Evolutionary conservation across 441 rosid species (phyloP), one percentile per base, ranked within the genome.

Genomic region (Populus hybrid): DNA sequence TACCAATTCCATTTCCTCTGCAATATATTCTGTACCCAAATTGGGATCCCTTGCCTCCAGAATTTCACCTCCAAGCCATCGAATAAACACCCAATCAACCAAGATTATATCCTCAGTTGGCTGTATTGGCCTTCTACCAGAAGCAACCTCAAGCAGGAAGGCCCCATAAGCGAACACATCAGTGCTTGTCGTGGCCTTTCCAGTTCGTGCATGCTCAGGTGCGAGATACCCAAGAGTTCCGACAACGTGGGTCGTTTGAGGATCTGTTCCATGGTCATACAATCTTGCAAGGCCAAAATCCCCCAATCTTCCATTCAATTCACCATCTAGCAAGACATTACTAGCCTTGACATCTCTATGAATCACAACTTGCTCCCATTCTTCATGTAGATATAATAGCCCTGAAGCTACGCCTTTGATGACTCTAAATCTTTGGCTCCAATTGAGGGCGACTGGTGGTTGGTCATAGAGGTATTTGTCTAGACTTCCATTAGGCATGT

Each of bases 181-280:
- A 0, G 79, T 81, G 70, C 85, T 83, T 18, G 82, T 74, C 10
- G 87, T 85, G 75, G 90, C 86, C 86, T 82, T 88, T 0, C 91
- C 88, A 0, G 81, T 83, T 75, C 86, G 76, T 10, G 81, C 42
- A 38, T 81, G 84, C 30, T 89, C 90, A 0, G 91, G 90, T 3
- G 91, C 91, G n/a, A 87, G 82, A 69, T 89, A 89, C 10, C 89
- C 91, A 3, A 86, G 64, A 3, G 90, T 87, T 6, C 90, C 89
- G 0, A 78, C 90, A 0, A 87, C 59, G 54, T 82, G 81, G 0
- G 90, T 88, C 0, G 90, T 88, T 67, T 72, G 85, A 3, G 85
- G 86, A 57, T 84, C 88, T 12, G 80, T 74, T 7, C 86, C 88
- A 5, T 85, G 91, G 73, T 84, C 83, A 61, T 87, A 84, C 72